Percentiles rank a stretch among this genome's conserved stretches.
Conservation (phyloP, 2,329 filamentous ascomycete species). For the Claviceps cyperi region DNA sequence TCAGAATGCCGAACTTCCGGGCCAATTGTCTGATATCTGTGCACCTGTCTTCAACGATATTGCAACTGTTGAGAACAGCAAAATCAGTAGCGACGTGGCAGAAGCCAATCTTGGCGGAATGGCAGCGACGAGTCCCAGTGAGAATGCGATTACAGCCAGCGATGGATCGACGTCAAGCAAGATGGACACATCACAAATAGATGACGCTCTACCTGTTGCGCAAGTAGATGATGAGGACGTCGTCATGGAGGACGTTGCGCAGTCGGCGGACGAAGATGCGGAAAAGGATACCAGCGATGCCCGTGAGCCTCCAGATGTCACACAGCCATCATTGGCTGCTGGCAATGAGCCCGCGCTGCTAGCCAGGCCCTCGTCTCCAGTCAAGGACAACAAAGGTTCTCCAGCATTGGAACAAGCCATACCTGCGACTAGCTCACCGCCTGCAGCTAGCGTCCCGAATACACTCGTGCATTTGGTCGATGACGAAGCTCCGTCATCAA, state of each 20-base stretch:
- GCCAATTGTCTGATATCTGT: background rate
- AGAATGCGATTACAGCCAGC: background rate
- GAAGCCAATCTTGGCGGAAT: background rate
- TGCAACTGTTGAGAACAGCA: background rate
- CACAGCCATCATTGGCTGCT: background rate
- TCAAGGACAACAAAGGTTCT: background rate
- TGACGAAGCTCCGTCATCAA: conserved; percentile 11
- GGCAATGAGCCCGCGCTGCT: conserved; percentile 5
- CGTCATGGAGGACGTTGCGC: conserved; percentile 10
- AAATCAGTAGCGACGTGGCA: background rate
- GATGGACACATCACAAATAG: background rate
- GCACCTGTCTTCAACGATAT: background rate
- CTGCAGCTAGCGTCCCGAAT: background rate
- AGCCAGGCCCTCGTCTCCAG: background rate
- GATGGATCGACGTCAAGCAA: background rate
- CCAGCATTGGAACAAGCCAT: background rate
- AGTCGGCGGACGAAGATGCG: conserved; percentile 24
- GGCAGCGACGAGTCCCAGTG: background rate
- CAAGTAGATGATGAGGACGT: conserved; percentile 4
- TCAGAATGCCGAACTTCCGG: background rate
- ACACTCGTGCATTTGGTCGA: background rate
- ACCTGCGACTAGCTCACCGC: background rate
- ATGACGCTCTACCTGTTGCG: background rate
- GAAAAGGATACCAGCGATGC: conserved; percentile 28
- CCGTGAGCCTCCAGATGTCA: conserved; percentile 39